Percentiles rank a stretch among this genome's conserved stretches.
Conservation (phyloP, 257 asterid genomes). For the Ballota nigra region DNA sequence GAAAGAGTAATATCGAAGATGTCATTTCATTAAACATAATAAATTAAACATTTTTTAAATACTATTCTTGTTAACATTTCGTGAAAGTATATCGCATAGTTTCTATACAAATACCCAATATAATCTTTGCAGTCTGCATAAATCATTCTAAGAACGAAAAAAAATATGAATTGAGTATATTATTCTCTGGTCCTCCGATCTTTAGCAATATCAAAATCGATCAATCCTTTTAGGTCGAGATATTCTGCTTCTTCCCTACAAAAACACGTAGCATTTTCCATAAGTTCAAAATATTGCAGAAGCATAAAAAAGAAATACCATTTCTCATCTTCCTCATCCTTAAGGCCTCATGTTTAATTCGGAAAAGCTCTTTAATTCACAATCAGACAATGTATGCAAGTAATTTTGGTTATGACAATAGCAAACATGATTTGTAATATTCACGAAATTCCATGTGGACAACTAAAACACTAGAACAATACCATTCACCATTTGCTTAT, state of each 20-base stretch:
- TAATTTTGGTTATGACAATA: too few relatives aligned
- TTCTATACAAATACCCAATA: too few relatives aligned
- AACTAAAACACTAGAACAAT: too few relatives aligned
- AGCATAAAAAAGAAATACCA: too few relatives aligned
- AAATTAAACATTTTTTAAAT: too few relatives aligned
- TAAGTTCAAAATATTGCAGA: not conserved
- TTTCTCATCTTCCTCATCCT: not conserved
- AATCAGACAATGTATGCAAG: constrained; percentile 56
- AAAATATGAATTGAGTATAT: not conserved
- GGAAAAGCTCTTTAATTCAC: constrained; percentile 8
- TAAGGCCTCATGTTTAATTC: constrained; percentile 23
- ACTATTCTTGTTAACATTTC: too few relatives aligned
- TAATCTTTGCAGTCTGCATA: too few relatives aligned
- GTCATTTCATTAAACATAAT: not conserved
- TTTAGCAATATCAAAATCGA: not conserved
- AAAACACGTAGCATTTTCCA: not conserved
- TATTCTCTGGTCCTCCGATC: not conserved
- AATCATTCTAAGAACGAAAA: not conserved
- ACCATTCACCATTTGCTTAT: too few relatives aligned
- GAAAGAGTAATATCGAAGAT: not conserved
- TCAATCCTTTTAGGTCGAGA: not conserved
- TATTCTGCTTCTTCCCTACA: not conserved
- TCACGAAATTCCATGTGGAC: too few relatives aligned
- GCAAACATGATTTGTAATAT: too few relatives aligned
- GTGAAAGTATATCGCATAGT: too few relatives aligned